These are phyloP conservation scores for Westerdykella ornata DNA, from an alignment of 2,329 filamentous ascomycete genomes.

Conservation along the genomic window DNA sequence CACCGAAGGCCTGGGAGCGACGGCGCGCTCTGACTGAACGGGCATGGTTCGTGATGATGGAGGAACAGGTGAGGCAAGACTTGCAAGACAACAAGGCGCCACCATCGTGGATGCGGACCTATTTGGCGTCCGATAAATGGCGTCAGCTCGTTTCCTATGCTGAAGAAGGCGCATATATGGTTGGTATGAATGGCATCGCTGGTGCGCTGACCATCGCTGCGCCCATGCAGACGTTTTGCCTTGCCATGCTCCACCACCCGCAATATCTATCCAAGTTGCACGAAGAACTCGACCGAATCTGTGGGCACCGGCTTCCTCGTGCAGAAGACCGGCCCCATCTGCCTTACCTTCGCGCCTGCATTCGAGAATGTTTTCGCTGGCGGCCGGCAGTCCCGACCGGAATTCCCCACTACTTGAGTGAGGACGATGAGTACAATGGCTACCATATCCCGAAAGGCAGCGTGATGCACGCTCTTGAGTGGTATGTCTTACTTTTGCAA, in stretches of 20 bases:
- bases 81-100: constrained; percentile 30
- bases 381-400: constrained; percentile 40
- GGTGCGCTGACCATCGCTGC: constrained; percentile 44
- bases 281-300: constrained; percentile 38
- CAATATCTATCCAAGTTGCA: constrained; percentile 39
- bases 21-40: constrained; percentile 40
- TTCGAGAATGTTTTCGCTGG: constrained; percentile 40
- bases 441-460: constrained; percentile 53
- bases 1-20: constrained; percentile 42
- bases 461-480: constrained; percentile 41
- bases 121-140: constrained; percentile 25
- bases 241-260: constrained; percentile 43
- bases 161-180: constrained; percentile 40
- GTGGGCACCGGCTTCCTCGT: constrained; percentile 33
- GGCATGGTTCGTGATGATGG: constrained; percentile 42
- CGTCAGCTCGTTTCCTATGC: background rate
- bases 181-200: constrained; percentile 45
- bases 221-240: constrained; percentile 43
- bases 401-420: constrained; percentile 50
- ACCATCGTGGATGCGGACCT: constrained; percentile 41
- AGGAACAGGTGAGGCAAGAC: constrained; percentile 35
- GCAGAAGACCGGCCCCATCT: constrained; percentile 36
- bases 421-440: constrained; percentile 53
- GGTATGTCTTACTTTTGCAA: constrained; percentile 23
- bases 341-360: constrained; percentile 36